phyloP scores from a whole-genome alignment of 2,329 filamentous ascomycete species.

The Plenodomus lindquistii region DNA sequence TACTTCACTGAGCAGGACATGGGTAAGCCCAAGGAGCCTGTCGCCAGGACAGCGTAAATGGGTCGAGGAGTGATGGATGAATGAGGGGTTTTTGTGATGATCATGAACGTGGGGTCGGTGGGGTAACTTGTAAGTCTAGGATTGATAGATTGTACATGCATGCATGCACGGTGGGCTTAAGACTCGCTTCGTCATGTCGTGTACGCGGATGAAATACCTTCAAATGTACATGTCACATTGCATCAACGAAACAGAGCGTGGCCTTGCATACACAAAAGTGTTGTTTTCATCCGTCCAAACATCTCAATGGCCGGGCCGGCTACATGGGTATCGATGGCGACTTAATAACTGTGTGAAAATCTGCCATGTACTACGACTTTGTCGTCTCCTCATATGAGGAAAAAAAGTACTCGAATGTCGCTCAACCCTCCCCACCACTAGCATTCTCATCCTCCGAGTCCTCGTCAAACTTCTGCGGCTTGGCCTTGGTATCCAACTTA shows the following conservation, averaged over 20 bases:
- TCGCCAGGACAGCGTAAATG: conserved; percentile 38
- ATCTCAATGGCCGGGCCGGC: too few relatives aligned
- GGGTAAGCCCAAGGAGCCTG: conserved; percentile 37
- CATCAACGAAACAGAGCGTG: neutral
- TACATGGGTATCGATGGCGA: neutral
- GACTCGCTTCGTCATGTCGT: neutral
- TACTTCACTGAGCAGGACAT: conserved; percentile 62
- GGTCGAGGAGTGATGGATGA: neutral
- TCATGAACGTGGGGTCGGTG: neutral
- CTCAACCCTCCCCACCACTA: conserved; percentile 39
- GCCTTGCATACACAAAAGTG: too few relatives aligned
- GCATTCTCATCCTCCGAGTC: conserved; percentile 43
- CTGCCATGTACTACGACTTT: too few relatives aligned
- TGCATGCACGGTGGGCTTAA: conserved; percentile 3
- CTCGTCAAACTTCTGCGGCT: conserved; percentile 30
- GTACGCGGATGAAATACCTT: neutral
- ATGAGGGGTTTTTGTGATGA: conserved; percentile 4
- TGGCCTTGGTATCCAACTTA: conserved; percentile 31
- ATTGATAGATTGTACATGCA: conserved; percentile 21
- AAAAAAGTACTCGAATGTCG: neutral
- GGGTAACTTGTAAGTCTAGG: conserved; percentile 28
- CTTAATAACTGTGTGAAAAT: too few relatives aligned
- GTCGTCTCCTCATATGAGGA: too few relatives aligned
- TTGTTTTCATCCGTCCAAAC: too few relatives aligned
- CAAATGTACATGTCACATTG: neutral